Percentiles rank a stretch among this genome's conserved stretches.
phyloP scores from a whole-genome alignment of 2,329 filamentous ascomycete genomes.

The Zasmidium cellare region DNA sequence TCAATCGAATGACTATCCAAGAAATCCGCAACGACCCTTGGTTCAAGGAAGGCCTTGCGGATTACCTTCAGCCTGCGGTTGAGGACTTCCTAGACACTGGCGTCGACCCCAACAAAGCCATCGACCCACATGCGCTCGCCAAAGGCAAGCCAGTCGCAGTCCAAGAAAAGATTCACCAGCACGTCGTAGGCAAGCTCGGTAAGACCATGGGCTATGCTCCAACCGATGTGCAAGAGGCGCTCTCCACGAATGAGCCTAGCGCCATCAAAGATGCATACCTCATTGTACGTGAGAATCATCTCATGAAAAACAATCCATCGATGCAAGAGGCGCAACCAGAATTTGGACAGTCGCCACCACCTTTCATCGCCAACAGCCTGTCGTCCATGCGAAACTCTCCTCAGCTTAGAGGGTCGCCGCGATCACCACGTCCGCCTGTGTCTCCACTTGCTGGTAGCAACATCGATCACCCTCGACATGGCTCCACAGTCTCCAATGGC shows the following conservation, averaged over 20 bases:
- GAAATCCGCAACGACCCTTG: constrained; percentile 92
- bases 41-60: constrained; percentile 84
- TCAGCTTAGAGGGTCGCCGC: constrained; percentile 18
- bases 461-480: constrained; percentile 45
- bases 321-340: constrained; percentile 45
- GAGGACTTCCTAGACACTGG: constrained; percentile 93
- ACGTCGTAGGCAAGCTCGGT: constrained; percentile 92
- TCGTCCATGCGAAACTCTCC: constrained; percentile 8
- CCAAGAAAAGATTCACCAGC: constrained; percentile 86
- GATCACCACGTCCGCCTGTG: constrained; percentile 36
- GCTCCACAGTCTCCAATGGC: constrained; percentile 40
- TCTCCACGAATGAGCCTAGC: constrained; percentile 88
- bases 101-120: constrained; percentile 89
- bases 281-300: constrained; percentile 95
- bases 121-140: constrained; percentile 77
- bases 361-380: constrained; percentile 14
- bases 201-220: constrained; percentile 98
- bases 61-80: constrained; percentile 81
- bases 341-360: constrained; percentile 41
- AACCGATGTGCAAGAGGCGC: constrained; percentile 89
- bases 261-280: constrained; percentile 99
- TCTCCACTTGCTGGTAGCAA: constrained; percentile 22
- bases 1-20: constrained; percentile 88
- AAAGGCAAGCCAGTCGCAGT: constrained; percentile 75
- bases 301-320: constrained; percentile 87